Evolutionary conservation across 2,329 filamentous ascomycete species (phyloP).

Genomic region (Epichloe aotearoae): DNA sequence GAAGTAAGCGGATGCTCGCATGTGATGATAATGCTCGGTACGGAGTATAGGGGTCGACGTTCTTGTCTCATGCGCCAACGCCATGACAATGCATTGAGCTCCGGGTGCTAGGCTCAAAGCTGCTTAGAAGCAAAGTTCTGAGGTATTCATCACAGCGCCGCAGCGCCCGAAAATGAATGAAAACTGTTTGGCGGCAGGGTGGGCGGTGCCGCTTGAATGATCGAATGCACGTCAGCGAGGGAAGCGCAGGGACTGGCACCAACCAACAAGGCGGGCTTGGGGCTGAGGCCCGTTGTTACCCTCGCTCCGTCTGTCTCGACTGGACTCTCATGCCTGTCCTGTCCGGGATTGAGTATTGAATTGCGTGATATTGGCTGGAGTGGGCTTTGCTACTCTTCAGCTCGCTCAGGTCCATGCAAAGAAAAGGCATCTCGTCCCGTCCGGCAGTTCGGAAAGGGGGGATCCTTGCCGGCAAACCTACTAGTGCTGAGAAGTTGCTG

Average conservation of each 20-base stretch:
- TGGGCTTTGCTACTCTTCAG: not conserved
- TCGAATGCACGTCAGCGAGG: not conserved
- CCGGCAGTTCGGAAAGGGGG: not conserved
- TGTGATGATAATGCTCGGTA: too few relatives aligned
- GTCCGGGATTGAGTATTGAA: not conserved
- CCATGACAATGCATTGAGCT: too few relatives aligned
- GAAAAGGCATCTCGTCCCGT: not conserved
- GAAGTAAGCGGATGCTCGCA: too few relatives aligned
- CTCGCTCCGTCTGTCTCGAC: not conserved
- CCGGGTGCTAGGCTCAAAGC: too few relatives aligned
- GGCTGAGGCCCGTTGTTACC: not conserved
- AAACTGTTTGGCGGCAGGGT: too few relatives aligned
- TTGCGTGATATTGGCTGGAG: not conserved
- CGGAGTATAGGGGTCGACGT: too few relatives aligned
- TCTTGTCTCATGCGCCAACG: too few relatives aligned
- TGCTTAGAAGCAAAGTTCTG: too few relatives aligned
- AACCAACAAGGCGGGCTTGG: not conserved
- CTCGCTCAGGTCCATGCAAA: not conserved
- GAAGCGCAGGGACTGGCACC: not conserved
- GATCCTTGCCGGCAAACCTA: not conserved
- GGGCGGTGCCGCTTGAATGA: not conserved
- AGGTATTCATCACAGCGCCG: too few relatives aligned
- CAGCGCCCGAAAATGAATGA: too few relatives aligned
- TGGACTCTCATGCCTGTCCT: not conserved
- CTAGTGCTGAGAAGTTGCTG: not conserved